phyloP scores from a whole-genome alignment of 208 protist species.

The Lotmaria passim region DNA sequence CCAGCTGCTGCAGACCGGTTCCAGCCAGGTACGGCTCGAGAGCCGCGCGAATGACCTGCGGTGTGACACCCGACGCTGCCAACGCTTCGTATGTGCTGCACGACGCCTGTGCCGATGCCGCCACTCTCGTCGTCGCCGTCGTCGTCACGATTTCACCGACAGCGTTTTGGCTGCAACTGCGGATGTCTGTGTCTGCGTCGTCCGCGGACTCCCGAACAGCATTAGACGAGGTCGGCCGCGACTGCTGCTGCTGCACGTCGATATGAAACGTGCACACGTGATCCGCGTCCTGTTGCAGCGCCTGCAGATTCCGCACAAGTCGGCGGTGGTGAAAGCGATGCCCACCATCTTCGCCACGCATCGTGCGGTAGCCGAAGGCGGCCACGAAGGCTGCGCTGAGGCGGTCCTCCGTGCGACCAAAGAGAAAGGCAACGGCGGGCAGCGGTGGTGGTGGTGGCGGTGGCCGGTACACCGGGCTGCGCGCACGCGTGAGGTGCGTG shows the following conservation, averaged over 20 bases:
- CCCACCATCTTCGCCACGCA: conserved; percentile 73
- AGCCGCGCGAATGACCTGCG: conserved; percentile 31
- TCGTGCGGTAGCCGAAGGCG: conserved; percentile 66
- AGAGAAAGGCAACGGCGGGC: conserved; percentile 22
- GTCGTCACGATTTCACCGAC: neutral
- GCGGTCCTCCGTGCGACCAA: conserved; percentile 60
- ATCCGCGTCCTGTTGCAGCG: conserved; percentile 37
- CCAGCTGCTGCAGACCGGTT: conserved; percentile 50
- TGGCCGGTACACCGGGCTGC: conserved; percentile 19
- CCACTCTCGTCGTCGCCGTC: neutral
- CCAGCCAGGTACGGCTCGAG: conserved; percentile 50
- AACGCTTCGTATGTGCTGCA: neutral
- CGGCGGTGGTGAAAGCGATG: conserved; percentile 65
- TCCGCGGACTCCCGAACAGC: neutral
- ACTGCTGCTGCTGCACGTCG: conserved; percentile 12
- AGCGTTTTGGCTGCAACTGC: neutral
- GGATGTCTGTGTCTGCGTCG: neutral
- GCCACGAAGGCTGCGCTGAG: conserved; percentile 78
- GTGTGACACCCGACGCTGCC: conserved; percentile 29
- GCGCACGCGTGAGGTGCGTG: neutral
- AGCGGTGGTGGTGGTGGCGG: conserved; percentile 12
- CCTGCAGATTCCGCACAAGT: conserved; percentile 56
- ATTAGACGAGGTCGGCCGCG: neutral
- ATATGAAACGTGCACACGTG: conserved; percentile 51
- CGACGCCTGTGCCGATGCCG: neutral